phyloP scores from a whole-genome alignment of 768 basidiomycete genomes.

The Suillus spraguei region DNA sequence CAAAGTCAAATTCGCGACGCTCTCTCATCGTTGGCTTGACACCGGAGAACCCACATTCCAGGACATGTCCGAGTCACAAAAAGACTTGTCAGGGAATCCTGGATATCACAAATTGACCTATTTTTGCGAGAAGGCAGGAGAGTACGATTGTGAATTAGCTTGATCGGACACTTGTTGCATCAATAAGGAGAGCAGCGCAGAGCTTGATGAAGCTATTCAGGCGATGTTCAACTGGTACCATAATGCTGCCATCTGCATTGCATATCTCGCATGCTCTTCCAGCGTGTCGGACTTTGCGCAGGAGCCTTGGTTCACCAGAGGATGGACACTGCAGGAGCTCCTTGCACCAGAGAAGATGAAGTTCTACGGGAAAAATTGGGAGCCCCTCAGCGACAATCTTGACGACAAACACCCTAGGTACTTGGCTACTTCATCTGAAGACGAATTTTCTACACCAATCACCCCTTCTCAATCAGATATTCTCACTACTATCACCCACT shows the following conservation, averaged over 20 bases:
- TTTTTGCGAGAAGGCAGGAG: slow-evolving; percentile 21
- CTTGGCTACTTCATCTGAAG: slow-evolving; percentile 1
- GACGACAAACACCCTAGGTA: slow-evolving; percentile 14
- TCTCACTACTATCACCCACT: slow-evolving; percentile 10
- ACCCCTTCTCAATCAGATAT: slow-evolving; percentile 10
- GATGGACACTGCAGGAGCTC: slow-evolving; percentile 23
- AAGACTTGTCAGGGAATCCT: too few relatives aligned
- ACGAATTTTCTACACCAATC: slow-evolving; percentile 15
- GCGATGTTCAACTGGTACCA: slow-evolving; percentile 34
- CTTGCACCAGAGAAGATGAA: slow-evolving; percentile 17
- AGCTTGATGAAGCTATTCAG: slow-evolving; percentile 32
- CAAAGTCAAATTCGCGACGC: slow-evolving; percentile 3
- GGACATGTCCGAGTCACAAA: slow-evolving; percentile 11
- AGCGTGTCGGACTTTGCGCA: slow-evolving; percentile 14
- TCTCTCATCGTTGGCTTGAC: slow-evolving; percentile 26
- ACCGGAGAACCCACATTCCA: slow-evolving; percentile 19
- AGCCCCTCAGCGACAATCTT: slow-evolving; percentile 15
- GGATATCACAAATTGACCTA: too few relatives aligned
- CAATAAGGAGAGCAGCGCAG: slow-evolving; percentile 30
- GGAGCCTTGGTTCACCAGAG: slow-evolving; percentile 27
- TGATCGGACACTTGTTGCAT: slow-evolving; percentile 29
- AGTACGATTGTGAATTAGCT: slow-evolving; percentile 21
- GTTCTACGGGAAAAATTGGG: slow-evolving; percentile 25
- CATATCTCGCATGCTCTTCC: slow-evolving; percentile 20
- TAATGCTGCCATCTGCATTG: slow-evolving; percentile 25